Percentiles rank a stretch among this genome's conserved stretches.
Evolutionary conservation across 768 basidiomycete genomes (phyloP).

Genomic region (Collybiopsis confluens): DNA sequence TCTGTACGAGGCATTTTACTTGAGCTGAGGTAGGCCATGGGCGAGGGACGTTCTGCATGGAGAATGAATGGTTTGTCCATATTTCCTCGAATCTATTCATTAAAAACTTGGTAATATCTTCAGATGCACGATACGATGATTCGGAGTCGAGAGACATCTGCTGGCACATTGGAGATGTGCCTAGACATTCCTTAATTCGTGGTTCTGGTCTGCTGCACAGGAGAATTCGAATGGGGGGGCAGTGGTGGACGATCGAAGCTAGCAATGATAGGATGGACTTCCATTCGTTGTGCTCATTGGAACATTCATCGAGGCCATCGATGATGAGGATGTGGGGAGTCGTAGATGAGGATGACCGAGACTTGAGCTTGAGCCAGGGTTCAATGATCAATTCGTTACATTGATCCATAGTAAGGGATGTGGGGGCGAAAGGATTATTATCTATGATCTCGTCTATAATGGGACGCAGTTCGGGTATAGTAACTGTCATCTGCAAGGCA

Average conservation of each 20-base stretch:
- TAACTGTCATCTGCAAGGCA: too few relatives aligned
- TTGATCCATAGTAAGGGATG: not conserved
- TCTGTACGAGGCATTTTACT: too few relatives aligned
- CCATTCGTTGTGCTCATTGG: not conserved
- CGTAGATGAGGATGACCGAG: too few relatives aligned
- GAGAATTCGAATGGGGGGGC: too few relatives aligned
- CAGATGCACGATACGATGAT: not conserved
- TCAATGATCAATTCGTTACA: not conserved
- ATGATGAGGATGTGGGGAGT: not conserved
- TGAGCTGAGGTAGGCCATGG: too few relatives aligned
- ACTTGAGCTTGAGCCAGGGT: not conserved
- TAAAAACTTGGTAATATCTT: not conserved
- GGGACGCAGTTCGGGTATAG: too few relatives aligned
- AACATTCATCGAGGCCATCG: not conserved
- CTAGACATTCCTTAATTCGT: not conserved
- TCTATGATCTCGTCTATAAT: too few relatives aligned
- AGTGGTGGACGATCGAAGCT: too few relatives aligned
- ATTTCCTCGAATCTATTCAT: not conserved
- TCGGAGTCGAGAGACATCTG: not conserved
- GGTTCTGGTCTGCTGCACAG: not conserved
- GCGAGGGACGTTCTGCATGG: not conserved
- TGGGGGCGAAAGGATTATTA: not conserved
- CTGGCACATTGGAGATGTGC: not conserved
- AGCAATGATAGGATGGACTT: too few relatives aligned
- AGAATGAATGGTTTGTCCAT: not conserved